Percentiles rank a stretch among this genome's conserved stretches.
These are phyloP conservation scores for Volvox africanus DNA, from an alignment of 139 green algal genomes.

Conservation along the genomic window DNA sequence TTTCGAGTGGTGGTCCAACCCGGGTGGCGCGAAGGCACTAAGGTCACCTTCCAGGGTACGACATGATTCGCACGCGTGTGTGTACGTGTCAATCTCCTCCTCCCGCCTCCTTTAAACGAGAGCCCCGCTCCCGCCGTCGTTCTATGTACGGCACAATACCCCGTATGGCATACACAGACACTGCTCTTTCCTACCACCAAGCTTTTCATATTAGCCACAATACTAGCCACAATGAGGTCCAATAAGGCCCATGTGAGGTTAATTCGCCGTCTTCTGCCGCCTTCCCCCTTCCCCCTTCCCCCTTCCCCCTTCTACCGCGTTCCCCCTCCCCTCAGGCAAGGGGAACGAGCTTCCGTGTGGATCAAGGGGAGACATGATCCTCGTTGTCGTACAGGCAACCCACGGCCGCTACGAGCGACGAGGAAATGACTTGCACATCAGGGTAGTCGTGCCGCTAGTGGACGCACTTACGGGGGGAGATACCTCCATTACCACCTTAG, in stretches of 20 bases:
- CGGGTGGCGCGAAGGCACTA: slow-evolving; percentile 27
- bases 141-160: no score
- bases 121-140: no score
- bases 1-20: slow-evolving; percentile 45
- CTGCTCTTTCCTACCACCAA: no score
- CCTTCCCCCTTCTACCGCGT: background rate
- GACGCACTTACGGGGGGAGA: slow-evolving; percentile 41
- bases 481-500: slow-evolving; percentile 35
- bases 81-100: no score
- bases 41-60: slow-evolving; percentile 49
- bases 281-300: background rate
- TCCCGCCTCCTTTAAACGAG: no score
- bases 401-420: slow-evolving; percentile 43
- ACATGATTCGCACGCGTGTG: no score
- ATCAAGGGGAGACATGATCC: slow-evolving; percentile 30
- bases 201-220: no score
- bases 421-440: slow-evolving; percentile 41
- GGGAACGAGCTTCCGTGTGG: slow-evolving; percentile 34
- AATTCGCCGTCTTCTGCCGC: background rate
- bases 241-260: no score
- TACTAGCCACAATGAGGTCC: no score
- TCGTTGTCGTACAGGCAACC: background rate
- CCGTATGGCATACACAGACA: no score
- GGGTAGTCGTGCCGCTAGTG: slow-evolving; percentile 42
- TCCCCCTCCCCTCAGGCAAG: slow-evolving; percentile 16